Evolutionary conservation across 1,139 yeast species (phyloP).

Genomic region (Suhomyces bribrorum): DNA sequence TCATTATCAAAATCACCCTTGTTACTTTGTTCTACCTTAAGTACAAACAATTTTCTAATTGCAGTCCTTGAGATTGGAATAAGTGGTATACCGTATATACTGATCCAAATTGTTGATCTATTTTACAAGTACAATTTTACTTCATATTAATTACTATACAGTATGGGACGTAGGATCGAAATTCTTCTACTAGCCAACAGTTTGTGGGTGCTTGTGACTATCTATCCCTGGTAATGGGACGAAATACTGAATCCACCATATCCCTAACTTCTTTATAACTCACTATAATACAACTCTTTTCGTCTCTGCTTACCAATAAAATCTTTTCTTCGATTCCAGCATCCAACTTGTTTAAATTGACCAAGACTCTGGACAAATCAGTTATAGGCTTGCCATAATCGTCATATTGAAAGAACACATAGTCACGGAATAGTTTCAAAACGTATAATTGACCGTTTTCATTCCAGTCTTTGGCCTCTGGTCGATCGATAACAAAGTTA

Average conservation of each 20-base stretch:
- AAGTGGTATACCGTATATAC: no score
- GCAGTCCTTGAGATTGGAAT: no score
- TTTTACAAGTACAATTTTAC: no score
- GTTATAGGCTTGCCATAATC: slow-evolving; percentile 75
- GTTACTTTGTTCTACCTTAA: no score
- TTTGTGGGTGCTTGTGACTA: slow-evolving; percentile 2
- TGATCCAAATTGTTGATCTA: no score
- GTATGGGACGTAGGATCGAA: no score
- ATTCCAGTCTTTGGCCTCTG: slow-evolving; percentile 61
- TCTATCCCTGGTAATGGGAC: slow-evolving; percentile 44
- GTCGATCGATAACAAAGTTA: slow-evolving; percentile 75
- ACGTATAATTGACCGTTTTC: slow-evolving; percentile 79
- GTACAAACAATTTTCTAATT: no score
- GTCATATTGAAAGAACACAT: slow-evolving; percentile 81
- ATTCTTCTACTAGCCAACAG: no score
- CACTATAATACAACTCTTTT: slow-evolving; percentile 74
- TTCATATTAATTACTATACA: no score
- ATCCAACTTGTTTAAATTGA: slow-evolving; percentile 82
- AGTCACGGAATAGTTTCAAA: slow-evolving; percentile 76
- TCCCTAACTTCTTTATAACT: slow-evolving; percentile 80
- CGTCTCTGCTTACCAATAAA: slow-evolving; percentile 79
- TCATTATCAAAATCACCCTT: no score
- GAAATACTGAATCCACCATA: slow-evolving; percentile 69
- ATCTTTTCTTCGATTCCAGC: slow-evolving; percentile 88
- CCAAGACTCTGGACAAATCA: slow-evolving; percentile 80